Evolutionary conservation across 805 yeast genomes (phyloP), one percentile per base, ranked within the genome.

Genomic region (Wickerhamiella parazyma): DNA sequence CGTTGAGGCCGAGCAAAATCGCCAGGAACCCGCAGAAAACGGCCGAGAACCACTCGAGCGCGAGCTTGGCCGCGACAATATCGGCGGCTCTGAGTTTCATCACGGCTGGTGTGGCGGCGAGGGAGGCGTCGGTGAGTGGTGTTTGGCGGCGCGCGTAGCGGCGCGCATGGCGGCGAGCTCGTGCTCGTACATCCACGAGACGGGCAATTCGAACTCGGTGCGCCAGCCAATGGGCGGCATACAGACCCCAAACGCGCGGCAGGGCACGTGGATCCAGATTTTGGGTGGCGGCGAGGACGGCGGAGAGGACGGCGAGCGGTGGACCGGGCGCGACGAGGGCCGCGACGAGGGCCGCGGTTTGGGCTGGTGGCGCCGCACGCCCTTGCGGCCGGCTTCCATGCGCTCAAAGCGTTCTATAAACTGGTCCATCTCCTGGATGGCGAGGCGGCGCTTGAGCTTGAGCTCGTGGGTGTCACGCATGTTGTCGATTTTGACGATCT

Each of bases 1-100:
- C 31, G 80, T 4, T 86, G 72, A 3, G 87, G 91, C 41, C 84
- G 77, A 7, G 79, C 93, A 58, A 83, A 75, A 3, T 22, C 33
- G 20, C 28, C 40, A 36, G 3, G 41, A 33, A 6, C 43, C 19
- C 1, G 47, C 56, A 38, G 38, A 38, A 18, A 45, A 18, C 36
- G 35, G 46, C 1, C 16, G 38, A n/a, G 41, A 21, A 11, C 35
- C 24, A 5, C 25, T 17, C 31, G 8, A 37, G 3, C 31, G 42
- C 22, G 24, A 41, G 17, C n/a, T 38, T 19, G 9, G 16, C 10
- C 42, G 39, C 17, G 26, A 46, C 33, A 16, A 41, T 5, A 16
- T 25, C 26, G 45, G 44, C 25, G 42, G 24, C 39, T 35, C 6
- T 26, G 6, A 31, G n/a, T 10, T 18, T 6, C 37, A 36, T 28